phyloP scores from a whole-genome alignment of 225 moss, liverwort and hornwort genomes.

The Thuidium tamariscinum region DNA sequence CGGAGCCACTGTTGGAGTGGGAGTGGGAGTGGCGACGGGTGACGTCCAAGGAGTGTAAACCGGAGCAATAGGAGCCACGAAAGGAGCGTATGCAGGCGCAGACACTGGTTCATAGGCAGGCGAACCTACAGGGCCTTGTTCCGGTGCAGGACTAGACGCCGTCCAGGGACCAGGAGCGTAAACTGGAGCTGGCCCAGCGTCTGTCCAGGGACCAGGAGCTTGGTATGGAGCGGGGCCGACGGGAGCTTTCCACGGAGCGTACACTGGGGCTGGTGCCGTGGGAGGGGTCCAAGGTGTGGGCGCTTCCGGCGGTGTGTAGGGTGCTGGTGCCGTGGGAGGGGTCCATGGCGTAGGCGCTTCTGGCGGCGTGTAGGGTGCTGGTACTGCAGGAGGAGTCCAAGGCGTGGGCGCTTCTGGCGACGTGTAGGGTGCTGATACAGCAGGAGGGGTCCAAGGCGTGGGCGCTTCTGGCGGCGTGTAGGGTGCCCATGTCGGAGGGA shows the following conservation, averaged over 20 bases:
- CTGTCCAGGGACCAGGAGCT: neutral
- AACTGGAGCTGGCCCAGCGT: neutral
- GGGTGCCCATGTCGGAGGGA: neutral
- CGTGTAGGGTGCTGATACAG: neutral
- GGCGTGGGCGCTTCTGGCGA: neutral
- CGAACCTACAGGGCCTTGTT: neutral
- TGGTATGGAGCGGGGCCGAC: neutral
- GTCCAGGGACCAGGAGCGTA: constrained; percentile 3
- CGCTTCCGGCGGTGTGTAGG: neutral
- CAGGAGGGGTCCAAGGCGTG: neutral
- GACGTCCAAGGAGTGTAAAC: neutral
- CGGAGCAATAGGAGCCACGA: neutral
- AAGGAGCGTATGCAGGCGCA: neutral
- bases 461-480: neutral
- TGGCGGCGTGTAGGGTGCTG: neutral
- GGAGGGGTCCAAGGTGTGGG: neutral
- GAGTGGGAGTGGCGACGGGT: neutral
- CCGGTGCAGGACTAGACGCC: neutral
- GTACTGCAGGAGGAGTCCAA: neutral
- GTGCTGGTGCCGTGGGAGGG: neutral
- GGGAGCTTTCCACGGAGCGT: neutral
- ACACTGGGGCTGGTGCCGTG: neutral
- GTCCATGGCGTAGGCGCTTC: neutral
- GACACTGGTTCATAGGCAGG: neutral
- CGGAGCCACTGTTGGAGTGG: neutral